Conservation (phyloP, 306 rosid species). For the Sicyos baderoa region DNA sequence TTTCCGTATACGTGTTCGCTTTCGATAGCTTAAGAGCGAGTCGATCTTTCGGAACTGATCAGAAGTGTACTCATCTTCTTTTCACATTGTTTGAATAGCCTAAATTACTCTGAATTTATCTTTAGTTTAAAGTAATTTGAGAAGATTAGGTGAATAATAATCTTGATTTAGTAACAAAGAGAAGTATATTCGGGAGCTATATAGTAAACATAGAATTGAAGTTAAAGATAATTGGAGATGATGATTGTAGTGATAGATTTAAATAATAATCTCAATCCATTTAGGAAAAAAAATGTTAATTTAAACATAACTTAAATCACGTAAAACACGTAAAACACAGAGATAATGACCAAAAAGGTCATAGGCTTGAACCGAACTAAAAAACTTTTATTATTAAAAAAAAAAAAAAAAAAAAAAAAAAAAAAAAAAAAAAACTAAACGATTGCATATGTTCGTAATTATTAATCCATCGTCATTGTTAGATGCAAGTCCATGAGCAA, state of each 20-base stretch:
- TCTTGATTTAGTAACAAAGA: background rate
- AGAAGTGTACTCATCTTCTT: background rate
- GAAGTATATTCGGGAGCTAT: too few relatives aligned
- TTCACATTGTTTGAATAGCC: background rate
- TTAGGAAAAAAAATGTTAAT: background rate
- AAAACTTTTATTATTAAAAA: too few relatives aligned
- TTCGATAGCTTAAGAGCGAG: background rate
- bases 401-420: too few relatives aligned
- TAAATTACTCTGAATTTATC: background rate
- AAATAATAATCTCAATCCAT: background rate
- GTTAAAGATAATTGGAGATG: background rate
- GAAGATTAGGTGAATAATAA: background rate
- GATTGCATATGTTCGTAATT: background rate
- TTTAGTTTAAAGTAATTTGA: background rate
- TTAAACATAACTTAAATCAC: too few relatives aligned
- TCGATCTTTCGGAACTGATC: background rate
- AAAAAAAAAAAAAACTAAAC: background rate
- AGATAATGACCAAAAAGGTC: too few relatives aligned
- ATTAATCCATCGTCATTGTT: background rate
- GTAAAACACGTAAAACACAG: too few relatives aligned
- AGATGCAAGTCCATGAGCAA: background rate
- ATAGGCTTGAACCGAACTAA: too few relatives aligned
- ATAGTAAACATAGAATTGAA: background rate
- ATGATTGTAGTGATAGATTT: background rate
- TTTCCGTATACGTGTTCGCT: background rate